Evolutionary conservation across 1,284 basidiomycete genomes (phyloP).

Genomic region (Trametes hirsuta): DNA sequence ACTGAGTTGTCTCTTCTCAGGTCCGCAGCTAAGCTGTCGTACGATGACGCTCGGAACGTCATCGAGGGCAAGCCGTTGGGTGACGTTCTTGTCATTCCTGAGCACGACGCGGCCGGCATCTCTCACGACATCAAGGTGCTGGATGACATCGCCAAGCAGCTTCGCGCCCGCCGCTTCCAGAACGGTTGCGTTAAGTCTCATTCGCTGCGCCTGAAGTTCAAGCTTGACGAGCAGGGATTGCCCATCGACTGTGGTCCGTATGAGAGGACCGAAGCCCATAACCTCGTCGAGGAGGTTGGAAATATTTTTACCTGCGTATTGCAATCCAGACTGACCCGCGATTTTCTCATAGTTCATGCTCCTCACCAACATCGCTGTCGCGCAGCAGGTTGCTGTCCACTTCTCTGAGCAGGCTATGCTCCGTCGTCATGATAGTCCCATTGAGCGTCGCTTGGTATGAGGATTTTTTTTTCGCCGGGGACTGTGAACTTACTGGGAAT

Average conservation of each 20-base stretch:
- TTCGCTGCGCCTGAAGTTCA: conserved; percentile 77
- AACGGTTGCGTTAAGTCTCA: conserved; percentile 81
- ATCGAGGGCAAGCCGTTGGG: conserved; percentile 76
- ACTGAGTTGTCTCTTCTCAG: conserved; percentile 41
- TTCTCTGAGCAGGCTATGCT: conserved; percentile 95
- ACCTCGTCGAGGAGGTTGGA: conserved; percentile 86
- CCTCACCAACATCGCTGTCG: conserved; percentile 87
- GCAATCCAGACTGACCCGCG: background rate
- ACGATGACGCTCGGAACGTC: conserved; percentile 79
- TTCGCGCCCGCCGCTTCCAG: conserved; percentile 78
- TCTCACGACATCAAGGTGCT: conserved; percentile 80
- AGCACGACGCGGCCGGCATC: conserved; percentile 64
- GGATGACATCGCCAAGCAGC: conserved; percentile 70
- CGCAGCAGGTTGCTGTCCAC: conserved; percentile 91
- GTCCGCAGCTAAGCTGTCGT: conserved; percentile 86
- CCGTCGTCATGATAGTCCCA: conserved; percentile 90
- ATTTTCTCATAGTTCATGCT: conserved; percentile 80
- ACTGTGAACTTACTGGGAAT: conserved; percentile 3
- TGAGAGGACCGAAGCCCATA: conserved; percentile 73
- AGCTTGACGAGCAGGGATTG: conserved; percentile 80
- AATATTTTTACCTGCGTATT: background rate
- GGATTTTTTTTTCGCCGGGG: background rate
- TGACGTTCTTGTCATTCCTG: conserved; percentile 51
- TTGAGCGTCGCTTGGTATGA: conserved; percentile 85
- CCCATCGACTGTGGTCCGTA: conserved; percentile 81